Evolutionary conservation across 1,139 yeast genomes (phyloP), one percentile per base, ranked within the genome.

Genomic region (Groenewaldozyma sp.): DNA sequence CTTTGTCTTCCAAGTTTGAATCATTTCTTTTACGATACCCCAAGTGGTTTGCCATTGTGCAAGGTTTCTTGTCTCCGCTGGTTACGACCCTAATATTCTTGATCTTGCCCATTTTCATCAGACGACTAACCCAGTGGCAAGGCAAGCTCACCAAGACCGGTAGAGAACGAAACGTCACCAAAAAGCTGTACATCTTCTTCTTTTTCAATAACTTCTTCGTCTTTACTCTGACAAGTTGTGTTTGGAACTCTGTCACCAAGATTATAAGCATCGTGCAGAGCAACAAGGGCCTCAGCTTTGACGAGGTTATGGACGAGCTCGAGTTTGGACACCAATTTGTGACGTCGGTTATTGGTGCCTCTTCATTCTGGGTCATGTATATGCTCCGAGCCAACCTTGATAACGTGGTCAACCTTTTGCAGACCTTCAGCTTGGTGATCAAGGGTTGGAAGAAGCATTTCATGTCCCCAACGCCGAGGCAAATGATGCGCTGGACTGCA

Each of bases 341-440:
- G 3, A 53, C 55, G 4, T 62, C 70, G 3, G 55, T 65, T 38
- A 58, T 64, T 39, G 53, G 59, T 28, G 58, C 65, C 7, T 63
- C 69, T 2, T 58, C 66, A 2, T 65, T 65, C 49, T 65, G 70
- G 70, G 65, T 64, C 20, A 59, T 64, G 62, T 65, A 63, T 43
- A 45, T 64, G 20, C 43, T 65, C 20, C 55, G 64, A 17, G 60
- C 59, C 10, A 55, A 59, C 35, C 37, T 63, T 14, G 63, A 62
- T 7, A 47, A 61, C 2, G 48, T 59, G 27, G 42, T 60, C 9
- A 63, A 59, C 38, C 43, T 64, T 6, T 47, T 63, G 11, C 68
- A 64, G 43, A 51, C 58, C 2, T 27, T 60, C 36, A 47, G 54
- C 3, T 46, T 64, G 9, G 9, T 58, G 2, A 47, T 52, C 38